Evolutionary conservation across 2,329 filamentous ascomycete genomes (phyloP).

Genomic region (Cordyceps tenuipes): DNA sequence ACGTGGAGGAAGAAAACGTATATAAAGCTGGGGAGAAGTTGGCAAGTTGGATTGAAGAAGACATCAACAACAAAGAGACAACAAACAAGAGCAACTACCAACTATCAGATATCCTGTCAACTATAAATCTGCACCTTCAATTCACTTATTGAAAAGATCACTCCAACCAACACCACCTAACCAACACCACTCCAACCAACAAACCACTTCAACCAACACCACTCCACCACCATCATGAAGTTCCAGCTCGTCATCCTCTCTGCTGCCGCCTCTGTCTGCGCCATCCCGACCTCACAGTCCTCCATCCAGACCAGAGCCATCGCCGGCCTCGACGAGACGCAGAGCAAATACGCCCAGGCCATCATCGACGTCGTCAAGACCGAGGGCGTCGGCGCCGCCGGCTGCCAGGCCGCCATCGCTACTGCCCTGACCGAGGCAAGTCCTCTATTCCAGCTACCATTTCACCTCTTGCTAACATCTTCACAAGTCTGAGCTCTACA

Average conservation of each 20-base stretch:
- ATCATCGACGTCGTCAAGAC: background rate
- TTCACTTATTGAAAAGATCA: too few species aligned
- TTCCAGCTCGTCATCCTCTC: background rate
- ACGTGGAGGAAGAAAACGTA: background rate
- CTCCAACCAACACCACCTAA: too few species aligned
- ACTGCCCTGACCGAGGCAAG: conserved; percentile 5
- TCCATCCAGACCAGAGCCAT: background rate
- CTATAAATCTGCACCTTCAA: too few species aligned
- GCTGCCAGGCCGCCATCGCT: conserved; percentile 1
- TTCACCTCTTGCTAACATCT: too few species aligned
- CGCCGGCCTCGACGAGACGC: background rate
- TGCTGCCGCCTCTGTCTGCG: background rate
- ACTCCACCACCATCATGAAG: conserved; percentile 3
- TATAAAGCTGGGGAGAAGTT: background rate
- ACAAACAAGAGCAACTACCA: background rate
- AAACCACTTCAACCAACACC: too few species aligned
- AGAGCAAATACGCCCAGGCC: background rate
- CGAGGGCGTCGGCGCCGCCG: background rate
- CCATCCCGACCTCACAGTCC: background rate
- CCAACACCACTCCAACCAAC: background rate
- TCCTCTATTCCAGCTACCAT: too few species aligned
- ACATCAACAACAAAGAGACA: background rate
- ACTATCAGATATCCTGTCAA: too few species aligned
- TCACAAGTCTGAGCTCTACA: conserved; percentile 8
- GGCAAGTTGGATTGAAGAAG: background rate